phyloP scores from a whole-genome alignment of 2,329 filamentous ascomycete genomes.

The Colletotrichum sp. region DNA sequence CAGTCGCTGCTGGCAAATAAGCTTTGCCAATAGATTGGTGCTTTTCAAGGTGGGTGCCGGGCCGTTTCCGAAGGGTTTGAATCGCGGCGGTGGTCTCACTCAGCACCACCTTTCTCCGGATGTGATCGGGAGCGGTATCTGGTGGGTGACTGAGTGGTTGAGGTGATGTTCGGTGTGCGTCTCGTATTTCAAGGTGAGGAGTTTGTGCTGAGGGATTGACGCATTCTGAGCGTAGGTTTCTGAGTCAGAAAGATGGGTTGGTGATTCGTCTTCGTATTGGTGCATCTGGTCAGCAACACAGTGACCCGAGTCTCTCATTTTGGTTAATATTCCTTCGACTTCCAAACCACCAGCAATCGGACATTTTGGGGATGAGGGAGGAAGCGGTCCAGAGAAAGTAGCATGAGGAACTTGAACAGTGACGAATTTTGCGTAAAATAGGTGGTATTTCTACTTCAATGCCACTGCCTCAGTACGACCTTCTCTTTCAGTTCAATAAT shows the following conservation, averaged over 20 bases:
- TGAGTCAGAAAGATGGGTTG: background rate
- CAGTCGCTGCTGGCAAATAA: background rate
- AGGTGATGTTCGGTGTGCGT: background rate
- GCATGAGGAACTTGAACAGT: too few species aligned
- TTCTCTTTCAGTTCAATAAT: background rate
- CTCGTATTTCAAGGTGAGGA: background rate
- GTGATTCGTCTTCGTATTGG: background rate
- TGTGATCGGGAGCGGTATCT: background rate
- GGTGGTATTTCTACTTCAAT: background rate
- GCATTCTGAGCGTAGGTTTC: background rate
- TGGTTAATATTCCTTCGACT: background rate
- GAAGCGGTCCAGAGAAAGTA: too few species aligned
- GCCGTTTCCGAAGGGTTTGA: background rate
- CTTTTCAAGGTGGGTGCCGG: background rate
- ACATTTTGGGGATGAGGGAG: background rate
- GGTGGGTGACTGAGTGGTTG: background rate
- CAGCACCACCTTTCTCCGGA: background rate
- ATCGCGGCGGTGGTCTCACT: background rate
- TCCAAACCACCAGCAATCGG: background rate
- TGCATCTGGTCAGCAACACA: background rate
- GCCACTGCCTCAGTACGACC: background rate
- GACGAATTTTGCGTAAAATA: background rate
- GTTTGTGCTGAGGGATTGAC: background rate
- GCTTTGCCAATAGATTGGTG: background rate
- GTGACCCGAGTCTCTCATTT: background rate